Percentiles rank a stretch among this genome's conserved stretches.
These are phyloP conservation scores for Neonectria magnoliae DNA, from an alignment of 2,329 filamentous ascomycete genomes.

Conservation along the genomic window DNA sequence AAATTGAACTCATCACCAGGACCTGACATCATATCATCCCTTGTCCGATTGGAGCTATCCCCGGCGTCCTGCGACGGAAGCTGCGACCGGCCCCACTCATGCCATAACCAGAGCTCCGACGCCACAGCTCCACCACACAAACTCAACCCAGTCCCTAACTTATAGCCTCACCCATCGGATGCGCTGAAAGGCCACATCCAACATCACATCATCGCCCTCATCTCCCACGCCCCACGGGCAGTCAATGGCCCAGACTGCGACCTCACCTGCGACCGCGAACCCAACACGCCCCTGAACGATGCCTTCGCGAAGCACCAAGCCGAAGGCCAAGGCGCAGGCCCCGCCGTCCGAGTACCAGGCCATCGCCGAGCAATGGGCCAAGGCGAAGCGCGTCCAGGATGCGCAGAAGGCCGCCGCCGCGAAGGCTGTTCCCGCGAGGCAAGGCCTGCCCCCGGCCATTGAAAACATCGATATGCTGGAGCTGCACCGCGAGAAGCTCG, in stretches of 20 bases:
- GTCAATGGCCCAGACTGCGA: conserved; percentile 42
- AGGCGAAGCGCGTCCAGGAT: conserved; percentile 62
- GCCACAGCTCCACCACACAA: conserved; percentile 39
- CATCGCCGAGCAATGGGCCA: conserved; percentile 64
- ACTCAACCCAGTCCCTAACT: conserved; percentile 19
- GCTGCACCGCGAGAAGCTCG: conserved; percentile 57
- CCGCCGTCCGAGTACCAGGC: conserved; percentile 58
- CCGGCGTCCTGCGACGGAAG: conserved; percentile 12
- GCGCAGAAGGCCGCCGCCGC: conserved; percentile 50
- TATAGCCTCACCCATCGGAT: conserved; percentile 18
- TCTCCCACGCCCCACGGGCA: conserved; percentile 21
- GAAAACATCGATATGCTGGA: conserved; percentile 53
- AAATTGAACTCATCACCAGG: background rate
- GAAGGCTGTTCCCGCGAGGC: conserved; percentile 44
- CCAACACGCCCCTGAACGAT: conserved; percentile 34
- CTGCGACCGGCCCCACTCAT: conserved; percentile 15
- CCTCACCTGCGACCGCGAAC: conserved; percentile 28
- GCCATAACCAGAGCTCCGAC: background rate
- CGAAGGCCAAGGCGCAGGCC: conserved; percentile 37
- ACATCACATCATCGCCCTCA: conserved; percentile 24
- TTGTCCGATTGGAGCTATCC: conserved; percentile 4
- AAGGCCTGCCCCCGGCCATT: conserved; percentile 45
- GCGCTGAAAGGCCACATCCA: conserved; percentile 34
- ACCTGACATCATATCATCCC: conserved; percentile 11
- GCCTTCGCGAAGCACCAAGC: conserved; percentile 41